Evolutionary conservation across 208 protist species (phyloP), one percentile per base, ranked within the genome.

Genomic region (Acanthamoeba castellanii): DNA sequence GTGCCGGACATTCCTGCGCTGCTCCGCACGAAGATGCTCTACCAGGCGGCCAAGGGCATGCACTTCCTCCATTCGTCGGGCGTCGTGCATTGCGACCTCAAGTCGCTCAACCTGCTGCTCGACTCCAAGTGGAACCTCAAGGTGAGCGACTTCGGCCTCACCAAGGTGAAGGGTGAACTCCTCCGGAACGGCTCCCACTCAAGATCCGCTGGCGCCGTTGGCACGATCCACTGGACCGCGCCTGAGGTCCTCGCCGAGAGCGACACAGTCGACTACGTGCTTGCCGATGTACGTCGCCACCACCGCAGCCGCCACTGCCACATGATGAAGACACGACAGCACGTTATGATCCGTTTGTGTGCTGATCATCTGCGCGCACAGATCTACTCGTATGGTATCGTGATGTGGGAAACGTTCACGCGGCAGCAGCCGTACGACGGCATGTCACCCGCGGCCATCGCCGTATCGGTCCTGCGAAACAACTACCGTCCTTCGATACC

Each of bases 31-130:
- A 92, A 92, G 64, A 92, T 92, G 85, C 42, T 55, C 42, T 74
- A 72, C 32, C 85, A 92, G 57, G 85, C 85, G 9, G 85, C 85
- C 85, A 64, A 92, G 61, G 85, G 85, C 85, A 92, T 92, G 85
- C 50, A 92, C 64, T 92, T 74, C 85, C 85, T 92, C 32, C 85
- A 92, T 37, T 72, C 50, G 25, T 72, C 64, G 64, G 64, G 64
- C 22, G 64, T 72, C 14, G 64, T 72, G n/a, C 64, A 72, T 27
- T 72, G 64, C 64, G 64, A 72, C 64, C 64, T 72, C 22, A 72
- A 72, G 64, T 72, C 64, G 64, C 64, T 72, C 64, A 72, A 72
- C 64, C 64, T 72, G n/a, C 64, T 72, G n/a, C 64, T 72, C 64
- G 64, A 82, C 37, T 18, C 37, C 74, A 82, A 82, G 74, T 82